Percentiles rank a stretch among this genome's conserved stretches.
Evolutionary conservation across 2,329 filamentous ascomycete species (phyloP).

Genomic region (Aspergillus fumigatiaffinis): DNA sequence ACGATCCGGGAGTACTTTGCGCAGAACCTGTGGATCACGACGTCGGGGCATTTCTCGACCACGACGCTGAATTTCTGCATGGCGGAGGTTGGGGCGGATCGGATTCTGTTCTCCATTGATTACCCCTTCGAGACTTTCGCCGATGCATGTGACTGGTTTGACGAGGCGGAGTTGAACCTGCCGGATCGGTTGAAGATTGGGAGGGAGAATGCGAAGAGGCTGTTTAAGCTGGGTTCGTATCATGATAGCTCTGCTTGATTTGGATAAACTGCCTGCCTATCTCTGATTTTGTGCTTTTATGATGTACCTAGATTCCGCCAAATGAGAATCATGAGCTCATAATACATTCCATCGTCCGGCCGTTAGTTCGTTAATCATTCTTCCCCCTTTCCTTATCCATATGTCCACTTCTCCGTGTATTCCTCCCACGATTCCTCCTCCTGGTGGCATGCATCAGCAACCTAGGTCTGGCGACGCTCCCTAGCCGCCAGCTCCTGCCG

Average conservation of each 20-base stretch:
- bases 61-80: conserved; percentile 38
- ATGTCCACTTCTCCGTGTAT: neutral
- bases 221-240: conserved; percentile 37
- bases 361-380: neutral
- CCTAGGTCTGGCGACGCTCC: neutral
- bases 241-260: conserved; percentile 28
- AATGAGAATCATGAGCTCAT: neutral
- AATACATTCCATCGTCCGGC: neutral
- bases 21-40: conserved; percentile 42
- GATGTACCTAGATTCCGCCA: neutral
- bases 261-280: neutral
- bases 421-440: neutral
- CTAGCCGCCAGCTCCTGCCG: neutral
- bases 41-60: conserved; percentile 40
- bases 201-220: conserved; percentile 44
- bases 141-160: conserved; percentile 44
- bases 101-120: conserved; percentile 41
- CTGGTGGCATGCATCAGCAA: neutral
- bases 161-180: conserved; percentile 36
- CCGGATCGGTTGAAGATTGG: conserved; percentile 41
- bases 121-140: conserved; percentile 40
- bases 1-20: conserved; percentile 44
- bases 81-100: conserved; percentile 36
- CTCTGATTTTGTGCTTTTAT: neutral
- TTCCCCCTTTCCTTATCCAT: neutral